These are phyloP conservation scores for Saturnispora gosingensis DNA, from an alignment of 805 yeast species.

Conservation along the genomic window DNA sequence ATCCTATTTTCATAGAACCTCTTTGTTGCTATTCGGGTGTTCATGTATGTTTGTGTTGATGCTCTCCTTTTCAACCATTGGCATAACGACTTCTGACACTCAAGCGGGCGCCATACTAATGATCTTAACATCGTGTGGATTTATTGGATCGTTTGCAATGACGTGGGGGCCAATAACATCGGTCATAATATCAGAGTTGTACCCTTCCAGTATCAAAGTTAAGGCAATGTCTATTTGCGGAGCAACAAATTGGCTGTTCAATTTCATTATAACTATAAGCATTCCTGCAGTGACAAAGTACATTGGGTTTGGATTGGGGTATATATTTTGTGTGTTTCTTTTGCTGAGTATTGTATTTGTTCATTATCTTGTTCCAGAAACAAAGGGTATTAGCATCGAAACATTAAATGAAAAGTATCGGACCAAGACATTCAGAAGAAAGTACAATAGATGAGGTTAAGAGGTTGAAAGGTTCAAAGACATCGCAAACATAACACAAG, in stretches of 20 bases:
- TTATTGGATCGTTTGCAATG: slow-evolving; percentile 54
- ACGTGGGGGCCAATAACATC: slow-evolving; percentile 72
- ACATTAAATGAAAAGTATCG: slow-evolving; percentile 20
- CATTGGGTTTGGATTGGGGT: slow-evolving; percentile 62
- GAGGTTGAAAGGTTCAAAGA: not conserved
- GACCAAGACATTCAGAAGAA: not conserved
- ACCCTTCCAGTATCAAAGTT: slow-evolving; percentile 51
- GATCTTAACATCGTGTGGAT: slow-evolving; percentile 45
- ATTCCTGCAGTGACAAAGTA: slow-evolving; percentile 57
- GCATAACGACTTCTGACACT: slow-evolving; percentile 32
- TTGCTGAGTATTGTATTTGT: slow-evolving; percentile 20
- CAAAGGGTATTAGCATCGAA: slow-evolving; percentile 18
- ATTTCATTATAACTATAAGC: slow-evolving; percentile 54
- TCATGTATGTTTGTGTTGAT: slow-evolving; percentile 41
- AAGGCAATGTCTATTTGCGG: slow-evolving; percentile 48
- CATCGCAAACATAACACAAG: not conserved
- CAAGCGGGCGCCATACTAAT: slow-evolving; percentile 45
- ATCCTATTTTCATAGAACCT: slow-evolving; percentile 39
- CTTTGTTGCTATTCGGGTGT: slow-evolving; percentile 40
- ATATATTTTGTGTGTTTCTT: slow-evolving; percentile 33
- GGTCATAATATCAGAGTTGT: slow-evolving; percentile 55
- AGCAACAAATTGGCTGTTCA: slow-evolving; percentile 54
- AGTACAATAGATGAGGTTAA: not conserved
- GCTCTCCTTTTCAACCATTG: slow-evolving; percentile 48
- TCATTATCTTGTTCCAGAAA: slow-evolving; percentile 27